Percentiles rank a stretch among this genome's conserved stretches.
These are phyloP conservation scores for Leptomonas seymouri DNA, from an alignment of 208 protist genomes.

Conservation along the genomic window DNA sequence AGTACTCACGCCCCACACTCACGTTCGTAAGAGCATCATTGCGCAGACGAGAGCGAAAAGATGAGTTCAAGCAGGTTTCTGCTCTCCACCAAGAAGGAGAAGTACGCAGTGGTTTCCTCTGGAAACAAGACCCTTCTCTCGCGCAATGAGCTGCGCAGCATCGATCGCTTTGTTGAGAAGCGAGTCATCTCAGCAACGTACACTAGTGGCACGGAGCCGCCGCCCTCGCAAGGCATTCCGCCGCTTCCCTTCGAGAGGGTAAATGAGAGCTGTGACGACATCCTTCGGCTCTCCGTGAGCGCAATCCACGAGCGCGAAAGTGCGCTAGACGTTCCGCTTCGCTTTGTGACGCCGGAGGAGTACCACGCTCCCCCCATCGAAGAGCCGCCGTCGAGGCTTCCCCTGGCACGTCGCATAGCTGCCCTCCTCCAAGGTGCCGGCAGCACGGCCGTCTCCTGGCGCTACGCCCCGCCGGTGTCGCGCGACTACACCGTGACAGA, in stretches of 20 bases:
- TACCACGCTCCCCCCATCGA: slow-evolving; percentile 65
- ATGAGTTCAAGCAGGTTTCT: slow-evolving; percentile 37
- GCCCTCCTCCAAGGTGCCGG: slow-evolving; percentile 74
- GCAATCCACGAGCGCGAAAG: slow-evolving; percentile 57
- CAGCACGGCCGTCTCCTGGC: slow-evolving; percentile 60
- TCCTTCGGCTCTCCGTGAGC: slow-evolving; percentile 50
- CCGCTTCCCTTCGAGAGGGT: slow-evolving; percentile 62
- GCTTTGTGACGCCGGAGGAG: slow-evolving; percentile 75
- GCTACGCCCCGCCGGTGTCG: slow-evolving; percentile 13
- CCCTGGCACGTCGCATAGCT: slow-evolving; percentile 64
- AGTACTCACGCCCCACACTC: not conserved
- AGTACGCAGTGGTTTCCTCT: slow-evolving; percentile 63
- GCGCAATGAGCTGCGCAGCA: slow-evolving; percentile 48
- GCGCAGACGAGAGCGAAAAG: not conserved
- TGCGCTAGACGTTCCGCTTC: slow-evolving; percentile 80
- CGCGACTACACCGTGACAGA: slow-evolving; percentile 35
- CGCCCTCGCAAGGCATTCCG: slow-evolving; percentile 57
- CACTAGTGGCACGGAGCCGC: slow-evolving; percentile 22
- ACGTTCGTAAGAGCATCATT: not conserved
- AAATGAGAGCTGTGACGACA: slow-evolving; percentile 46
- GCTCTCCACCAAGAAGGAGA: slow-evolving; percentile 50
- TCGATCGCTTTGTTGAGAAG: slow-evolving; percentile 60
- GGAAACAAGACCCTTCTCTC: slow-evolving; percentile 52
- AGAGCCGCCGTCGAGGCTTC: slow-evolving; percentile 63
- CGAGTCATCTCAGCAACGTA: slow-evolving; percentile 39